Conservation (phyloP, 352 stramenopile genomes). For the Phytophthora agathidicida region DNA sequence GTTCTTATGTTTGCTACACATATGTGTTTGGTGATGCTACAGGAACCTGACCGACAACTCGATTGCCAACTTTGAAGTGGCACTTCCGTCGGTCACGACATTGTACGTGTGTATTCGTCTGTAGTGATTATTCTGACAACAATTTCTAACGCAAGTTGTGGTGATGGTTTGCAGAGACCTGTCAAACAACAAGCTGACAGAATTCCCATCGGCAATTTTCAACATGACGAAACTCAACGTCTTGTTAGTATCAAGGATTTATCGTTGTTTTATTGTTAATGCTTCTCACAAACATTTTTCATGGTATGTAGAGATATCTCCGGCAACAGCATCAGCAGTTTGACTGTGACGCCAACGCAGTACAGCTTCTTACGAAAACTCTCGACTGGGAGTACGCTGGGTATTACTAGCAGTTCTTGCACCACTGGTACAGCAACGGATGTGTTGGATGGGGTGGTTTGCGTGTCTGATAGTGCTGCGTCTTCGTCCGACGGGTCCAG, state of each 20-base stretch:
- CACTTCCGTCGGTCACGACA: conserved; percentile 42
- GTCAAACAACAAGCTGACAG: conserved; percentile 55
- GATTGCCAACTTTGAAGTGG: conserved; percentile 49
- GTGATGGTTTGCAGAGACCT: conserved; percentile 42
- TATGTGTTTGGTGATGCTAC: neutral
- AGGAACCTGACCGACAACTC: conserved; percentile 58
- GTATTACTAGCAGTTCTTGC: conserved; percentile 45
- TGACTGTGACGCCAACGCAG: conserved; percentile 49
- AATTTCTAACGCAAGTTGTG: neutral
- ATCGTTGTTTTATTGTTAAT: neutral
- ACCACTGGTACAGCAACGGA: conserved; percentile 37
- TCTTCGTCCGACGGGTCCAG: conserved; percentile 22
- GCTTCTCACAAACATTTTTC: neutral
- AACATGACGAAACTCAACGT: conserved; percentile 72
- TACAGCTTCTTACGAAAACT: conserved; percentile 59
- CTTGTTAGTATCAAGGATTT: conserved; percentile 42
- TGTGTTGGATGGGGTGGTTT: conserved; percentile 62
- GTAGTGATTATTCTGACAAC: neutral
- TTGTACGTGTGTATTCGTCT: conserved; percentile 35
- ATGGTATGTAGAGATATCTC: conserved; percentile 46
- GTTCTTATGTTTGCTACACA: conserved; percentile 7
- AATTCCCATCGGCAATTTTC: conserved; percentile 64
- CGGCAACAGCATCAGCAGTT: conserved; percentile 57
- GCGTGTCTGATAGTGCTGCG: conserved; percentile 36
- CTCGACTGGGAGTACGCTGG: conserved; percentile 45